Percentiles rank a stretch among this genome's conserved stretches.
Conservation (phyloP, 495 filamentous ascomycete species). For the Ascodesmis nigricans region DNA sequence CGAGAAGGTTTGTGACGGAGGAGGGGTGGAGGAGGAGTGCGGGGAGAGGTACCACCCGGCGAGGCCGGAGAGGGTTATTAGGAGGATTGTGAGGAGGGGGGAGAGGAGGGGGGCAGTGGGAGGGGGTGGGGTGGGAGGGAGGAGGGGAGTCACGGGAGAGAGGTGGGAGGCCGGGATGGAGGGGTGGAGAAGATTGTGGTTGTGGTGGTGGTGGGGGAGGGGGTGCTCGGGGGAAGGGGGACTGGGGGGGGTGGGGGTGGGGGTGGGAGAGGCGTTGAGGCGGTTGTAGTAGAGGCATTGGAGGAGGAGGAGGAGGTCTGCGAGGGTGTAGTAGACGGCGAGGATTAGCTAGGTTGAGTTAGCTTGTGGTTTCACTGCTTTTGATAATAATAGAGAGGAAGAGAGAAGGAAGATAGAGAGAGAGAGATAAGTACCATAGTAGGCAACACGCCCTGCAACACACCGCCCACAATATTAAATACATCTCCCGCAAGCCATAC, state of each 20-base stretch:
- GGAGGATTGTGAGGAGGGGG: constrained; percentile 46
- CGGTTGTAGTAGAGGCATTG: constrained; percentile 93
- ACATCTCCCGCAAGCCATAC: constrained; percentile 87
- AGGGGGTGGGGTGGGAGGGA: too few relatives aligned
- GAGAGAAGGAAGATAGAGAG: background rate
- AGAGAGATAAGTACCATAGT: constrained; percentile 41
- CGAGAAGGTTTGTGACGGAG: constrained; percentile 32
- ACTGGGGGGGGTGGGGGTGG: too few relatives aligned
- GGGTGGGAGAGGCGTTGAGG: constrained; percentile 39
- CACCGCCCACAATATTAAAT: constrained; percentile 84
- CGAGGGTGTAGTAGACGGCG: constrained; percentile 84
- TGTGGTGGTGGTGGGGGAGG: constrained; percentile 1
- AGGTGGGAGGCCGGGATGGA: constrained; percentile 36
- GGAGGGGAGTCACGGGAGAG: constrained; percentile 56
- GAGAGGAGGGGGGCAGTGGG: constrained; percentile 39
- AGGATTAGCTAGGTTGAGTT: constrained; percentile 39
- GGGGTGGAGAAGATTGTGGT: background rate
- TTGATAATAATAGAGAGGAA: too few relatives aligned
- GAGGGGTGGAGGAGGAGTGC: constrained; percentile 7
- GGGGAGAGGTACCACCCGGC: constrained; percentile 64
- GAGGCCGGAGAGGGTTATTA: constrained; percentile 64
- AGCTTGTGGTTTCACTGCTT: background rate
- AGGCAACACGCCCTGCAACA: constrained; percentile 80
- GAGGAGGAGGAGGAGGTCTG: constrained; percentile 64
- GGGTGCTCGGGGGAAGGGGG: too few relatives aligned